Percentiles rank a stretch among this genome's conserved stretches.
Conservation (phyloP, 176 grass and related monocot species). For the Oryza glumipatula region DNA sequence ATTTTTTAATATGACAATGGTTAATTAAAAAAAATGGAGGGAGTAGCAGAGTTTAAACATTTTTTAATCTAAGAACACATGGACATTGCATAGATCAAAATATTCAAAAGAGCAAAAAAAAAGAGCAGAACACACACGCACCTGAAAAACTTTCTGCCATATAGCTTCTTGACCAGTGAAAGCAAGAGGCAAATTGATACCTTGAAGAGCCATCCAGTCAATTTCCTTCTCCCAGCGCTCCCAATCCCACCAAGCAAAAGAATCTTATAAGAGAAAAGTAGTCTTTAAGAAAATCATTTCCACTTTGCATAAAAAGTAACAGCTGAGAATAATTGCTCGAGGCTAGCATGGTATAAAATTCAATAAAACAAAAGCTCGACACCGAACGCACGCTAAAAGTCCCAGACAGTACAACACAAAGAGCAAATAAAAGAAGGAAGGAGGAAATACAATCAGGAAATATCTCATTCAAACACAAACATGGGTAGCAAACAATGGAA, state of each 20-base stretch:
- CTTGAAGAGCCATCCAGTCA: slow-evolving; percentile 91
- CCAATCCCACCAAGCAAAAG: slow-evolving; percentile 86
- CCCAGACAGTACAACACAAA: not conserved
- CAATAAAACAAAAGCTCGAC: slow-evolving; percentile 25
- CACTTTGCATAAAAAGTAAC: not conserved
- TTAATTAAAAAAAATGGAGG: too few species aligned
- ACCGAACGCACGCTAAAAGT: not conserved
- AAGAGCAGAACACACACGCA: not conserved
- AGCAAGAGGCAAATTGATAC: slow-evolving; percentile 79
- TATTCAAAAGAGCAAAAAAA: slow-evolving; percentile 11
- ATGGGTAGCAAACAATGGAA: not conserved
- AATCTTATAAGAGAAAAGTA: slow-evolving; percentile 56
- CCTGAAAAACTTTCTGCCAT: slow-evolving; percentile 83
- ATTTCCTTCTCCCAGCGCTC: slow-evolving; percentile 82
- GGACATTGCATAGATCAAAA: not conserved
- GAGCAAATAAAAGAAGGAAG: not conserved
- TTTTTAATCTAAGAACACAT: not conserved
- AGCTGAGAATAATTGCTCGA: not conserved
- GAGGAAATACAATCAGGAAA: not conserved
- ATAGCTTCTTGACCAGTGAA: slow-evolving; percentile 78
- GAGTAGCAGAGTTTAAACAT: not conserved
- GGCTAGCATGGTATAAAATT: not conserved
- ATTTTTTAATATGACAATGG: too few species aligned
- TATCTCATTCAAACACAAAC: not conserved
- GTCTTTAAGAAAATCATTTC: not conserved